Evolutionary conservation across 768 basidiomycete genomes (phyloP).

Genomic region (Sutorius australiensis): DNA sequence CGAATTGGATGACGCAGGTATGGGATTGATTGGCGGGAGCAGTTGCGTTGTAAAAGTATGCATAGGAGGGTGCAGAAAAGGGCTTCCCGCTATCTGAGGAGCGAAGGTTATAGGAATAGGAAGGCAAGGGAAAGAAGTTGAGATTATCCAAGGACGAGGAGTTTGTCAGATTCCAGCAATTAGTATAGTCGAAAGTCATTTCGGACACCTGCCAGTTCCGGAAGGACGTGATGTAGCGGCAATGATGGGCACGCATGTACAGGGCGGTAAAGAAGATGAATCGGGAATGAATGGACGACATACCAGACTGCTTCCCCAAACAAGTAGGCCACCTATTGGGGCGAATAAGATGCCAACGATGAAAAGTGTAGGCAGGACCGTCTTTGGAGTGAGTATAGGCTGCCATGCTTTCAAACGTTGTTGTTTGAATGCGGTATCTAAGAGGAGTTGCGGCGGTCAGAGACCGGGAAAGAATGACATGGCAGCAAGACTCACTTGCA

Average conservation of each 20-base stretch:
- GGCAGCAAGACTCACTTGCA: conserved; percentile 57
- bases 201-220: conserved; percentile 66
- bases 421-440: conserved; percentile 98
- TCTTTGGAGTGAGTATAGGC: conserved; percentile 97
- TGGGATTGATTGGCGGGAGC: conserved; percentile 43
- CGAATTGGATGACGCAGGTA: conserved; percentile 79
- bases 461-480: conserved; percentile 3
- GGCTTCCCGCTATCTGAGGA: conserved; percentile 51
- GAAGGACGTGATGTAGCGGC: not conserved
- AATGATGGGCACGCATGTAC: not conserved
- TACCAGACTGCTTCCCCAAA: conserved; percentile 81
- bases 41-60: conserved; percentile 56
- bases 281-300: conserved; percentile 27
- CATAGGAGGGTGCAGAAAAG: conserved; percentile 61
- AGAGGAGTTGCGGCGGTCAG: conserved; percentile 14
- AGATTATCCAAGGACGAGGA: conserved; percentile 33
- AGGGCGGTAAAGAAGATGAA: conserved; percentile 13
- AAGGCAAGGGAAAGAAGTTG: conserved; percentile 53
- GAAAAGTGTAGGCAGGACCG: conserved; percentile 94
- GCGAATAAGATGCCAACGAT: conserved; percentile 93
- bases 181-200: conserved; percentile 93
- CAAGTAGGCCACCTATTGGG: conserved; percentile 90
- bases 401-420: conserved; percentile 99
- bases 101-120: conserved; percentile 61
- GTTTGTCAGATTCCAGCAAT: conserved; percentile 67